A percentile compares a stretch with the other conserved stretches of the same genome.
These are phyloP conservation scores for Neophaeococcomyces aloes DNA, from an alignment of 2,329 filamentous ascomycete species.

Conservation along the genomic window DNA sequence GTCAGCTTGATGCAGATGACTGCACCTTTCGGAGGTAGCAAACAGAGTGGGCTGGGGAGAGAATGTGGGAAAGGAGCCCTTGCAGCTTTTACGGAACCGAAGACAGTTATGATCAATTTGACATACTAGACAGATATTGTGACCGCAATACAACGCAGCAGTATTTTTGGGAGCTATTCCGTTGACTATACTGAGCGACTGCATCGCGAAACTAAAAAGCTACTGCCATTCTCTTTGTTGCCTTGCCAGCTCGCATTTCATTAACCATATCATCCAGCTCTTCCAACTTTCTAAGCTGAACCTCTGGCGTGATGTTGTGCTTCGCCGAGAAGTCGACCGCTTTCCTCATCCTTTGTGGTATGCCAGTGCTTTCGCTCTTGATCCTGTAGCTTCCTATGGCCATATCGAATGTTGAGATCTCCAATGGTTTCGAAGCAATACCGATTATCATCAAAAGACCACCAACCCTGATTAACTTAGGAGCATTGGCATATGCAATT, in stretches of 20 bases:
- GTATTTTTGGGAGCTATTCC: too few relatives aligned
- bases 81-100: too few relatives aligned
- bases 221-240: conserved; percentile 5
- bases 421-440: conserved; percentile 4
- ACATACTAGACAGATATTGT: too few relatives aligned
- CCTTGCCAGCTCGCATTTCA: conserved; percentile 6
- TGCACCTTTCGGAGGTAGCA: conserved; percentile 33
- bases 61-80: too few relatives aligned
- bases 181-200: too few relatives aligned
- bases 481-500: conserved; percentile 25
- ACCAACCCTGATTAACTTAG: conserved; percentile 22
- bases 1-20: conserved; percentile 30
- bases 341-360: conserved; percentile 6
- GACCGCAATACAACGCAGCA: too few relatives aligned
- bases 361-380: conserved; percentile 7
- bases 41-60: conserved; percentile 40
- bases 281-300: conserved; percentile 6
- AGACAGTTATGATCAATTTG: too few relatives aligned
- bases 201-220: too few relatives aligned
- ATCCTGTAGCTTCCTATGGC: conserved; percentile 8
- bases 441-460: conserved; percentile 10
- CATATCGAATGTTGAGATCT: conserved; percentile 5
- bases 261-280: conserved; percentile 9
- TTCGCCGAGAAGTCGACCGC: conserved; percentile 8
- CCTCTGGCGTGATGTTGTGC: conserved; percentile 7